These are phyloP conservation scores for Verticillium longisporum DNA, from an alignment of 2,329 filamentous ascomycete genomes.

Conservation along the genomic window DNA sequence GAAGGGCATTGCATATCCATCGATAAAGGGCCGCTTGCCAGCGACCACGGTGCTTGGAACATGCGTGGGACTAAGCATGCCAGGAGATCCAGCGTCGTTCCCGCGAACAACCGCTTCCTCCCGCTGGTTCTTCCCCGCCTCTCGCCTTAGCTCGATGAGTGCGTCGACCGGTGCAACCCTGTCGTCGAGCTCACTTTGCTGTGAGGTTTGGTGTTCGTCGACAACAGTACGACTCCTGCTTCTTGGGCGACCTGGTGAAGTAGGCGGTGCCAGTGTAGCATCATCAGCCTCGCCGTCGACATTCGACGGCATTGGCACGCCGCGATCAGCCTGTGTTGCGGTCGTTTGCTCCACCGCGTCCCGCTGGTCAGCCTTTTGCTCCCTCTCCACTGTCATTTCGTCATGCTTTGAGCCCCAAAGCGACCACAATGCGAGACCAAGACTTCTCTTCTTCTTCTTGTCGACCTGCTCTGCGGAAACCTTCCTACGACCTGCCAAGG, in stretches of 20 bases:
- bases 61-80: constrained; percentile 32
- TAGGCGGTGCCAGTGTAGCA: constrained; percentile 19
- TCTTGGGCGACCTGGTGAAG: neutral
- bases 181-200: constrained; percentile 15
- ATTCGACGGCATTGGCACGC: neutral
- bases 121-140: constrained; percentile 19
- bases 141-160: constrained; percentile 34
- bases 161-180: constrained; percentile 35
- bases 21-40: constrained; percentile 59
- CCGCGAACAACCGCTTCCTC: constrained; percentile 17
- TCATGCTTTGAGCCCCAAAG: constrained; percentile 88
- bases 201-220: constrained; percentile 41
- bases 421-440: constrained; percentile 77
- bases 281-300: constrained; percentile 30
- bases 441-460: constrained; percentile 57
- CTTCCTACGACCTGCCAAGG: constrained; percentile 65
- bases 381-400: constrained; percentile 59
- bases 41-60: constrained; percentile 41
- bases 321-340: neutral
- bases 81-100: constrained; percentile 20
- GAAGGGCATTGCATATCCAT: constrained; percentile 68
- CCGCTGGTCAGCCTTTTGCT: constrained; percentile 41
- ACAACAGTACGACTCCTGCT: constrained; percentile 36
- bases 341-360: neutral
- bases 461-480: constrained; percentile 34